These are phyloP conservation scores for Monosporascus ibericus DNA, from an alignment of 2,329 filamentous ascomycete species.

Conservation along the genomic window DNA sequence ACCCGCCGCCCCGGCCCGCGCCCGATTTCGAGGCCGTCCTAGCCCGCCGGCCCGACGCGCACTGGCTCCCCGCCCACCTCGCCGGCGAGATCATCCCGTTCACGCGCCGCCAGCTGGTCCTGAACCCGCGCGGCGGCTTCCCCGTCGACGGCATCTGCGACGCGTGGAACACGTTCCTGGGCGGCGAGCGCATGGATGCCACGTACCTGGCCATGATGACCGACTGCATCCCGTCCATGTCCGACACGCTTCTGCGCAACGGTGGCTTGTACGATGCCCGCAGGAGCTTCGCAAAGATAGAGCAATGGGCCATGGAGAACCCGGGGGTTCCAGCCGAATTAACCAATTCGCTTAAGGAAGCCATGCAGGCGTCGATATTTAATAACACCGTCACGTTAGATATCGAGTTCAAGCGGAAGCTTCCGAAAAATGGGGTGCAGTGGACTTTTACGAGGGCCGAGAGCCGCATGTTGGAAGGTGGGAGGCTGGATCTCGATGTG, in stretches of 20 bases:
- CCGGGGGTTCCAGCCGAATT: slow-evolving; percentile 15
- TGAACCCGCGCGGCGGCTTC: slow-evolving; percentile 18
- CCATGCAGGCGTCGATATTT: slow-evolving; percentile 5
- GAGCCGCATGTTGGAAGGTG: slow-evolving; percentile 14
- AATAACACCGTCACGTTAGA: slow-evolving; percentile 18
- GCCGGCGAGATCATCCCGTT: slow-evolving; percentile 17
- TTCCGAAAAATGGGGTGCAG: slow-evolving; percentile 15
- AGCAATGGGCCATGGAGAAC: slow-evolving; percentile 16
- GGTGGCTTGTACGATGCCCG: slow-evolving; percentile 19
- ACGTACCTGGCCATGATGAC: slow-evolving; percentile 21
- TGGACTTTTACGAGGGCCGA: slow-evolving; percentile 16
- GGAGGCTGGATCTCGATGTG: slow-evolving; percentile 17
- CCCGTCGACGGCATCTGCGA: slow-evolving; percentile 14
- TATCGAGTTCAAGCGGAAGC: slow-evolving; percentile 20
- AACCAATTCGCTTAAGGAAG: slow-evolving; percentile 11
- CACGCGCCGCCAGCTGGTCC: slow-evolving; percentile 7
- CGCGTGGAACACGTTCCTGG: slow-evolving; percentile 16
- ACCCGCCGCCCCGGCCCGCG: slow-evolving; percentile 13
- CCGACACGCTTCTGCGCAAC: slow-evolving; percentile 20
- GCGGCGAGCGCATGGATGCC: slow-evolving; percentile 15
- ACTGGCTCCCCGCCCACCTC: slow-evolving; percentile 17
- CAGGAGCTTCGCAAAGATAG: slow-evolving; percentile 1
- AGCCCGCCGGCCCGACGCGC: slow-evolving; percentile 8
- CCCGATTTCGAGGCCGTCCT: slow-evolving; percentile 17
- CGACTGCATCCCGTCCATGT: slow-evolving; percentile 21